Evolutionary conservation across 345 rosid species (phyloP).

Genomic region (Salix koriyanagi): DNA sequence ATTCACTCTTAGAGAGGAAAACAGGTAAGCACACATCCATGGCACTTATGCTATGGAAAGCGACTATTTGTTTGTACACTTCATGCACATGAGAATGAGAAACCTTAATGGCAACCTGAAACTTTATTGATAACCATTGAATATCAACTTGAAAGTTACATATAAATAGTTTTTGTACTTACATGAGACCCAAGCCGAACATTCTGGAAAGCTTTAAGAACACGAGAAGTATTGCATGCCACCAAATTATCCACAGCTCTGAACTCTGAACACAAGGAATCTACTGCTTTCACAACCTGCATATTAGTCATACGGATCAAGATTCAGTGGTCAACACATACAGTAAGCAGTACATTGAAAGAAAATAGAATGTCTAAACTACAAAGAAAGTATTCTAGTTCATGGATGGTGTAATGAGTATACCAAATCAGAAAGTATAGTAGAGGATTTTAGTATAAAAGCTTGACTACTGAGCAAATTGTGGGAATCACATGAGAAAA

Average conservation of each 20-base stretch:
- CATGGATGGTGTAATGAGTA: neutral
- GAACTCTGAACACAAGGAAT: constrained; percentile 55
- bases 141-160: neutral
- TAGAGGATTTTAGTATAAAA: neutral
- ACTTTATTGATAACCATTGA: neutral
- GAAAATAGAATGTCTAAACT: neutral
- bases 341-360: neutral
- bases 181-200: constrained; percentile 59
- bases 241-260: constrained; percentile 60
- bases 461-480: neutral
- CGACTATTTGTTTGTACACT: neutral
- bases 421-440: neutral
- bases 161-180: constrained; percentile 10
- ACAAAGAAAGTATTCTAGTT: neutral
- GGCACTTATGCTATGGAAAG: neutral
- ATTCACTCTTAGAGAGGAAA: too few species aligned
- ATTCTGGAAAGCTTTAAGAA: constrained; percentile 57
- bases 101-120: neutral
- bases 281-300: constrained; percentile 67
- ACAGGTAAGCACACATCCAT: neutral
- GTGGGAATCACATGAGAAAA: neutral
- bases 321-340: neutral
- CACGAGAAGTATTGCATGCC: constrained; percentile 53
- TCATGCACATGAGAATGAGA: neutral
- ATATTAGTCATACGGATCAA: neutral